These are phyloP conservation scores for Tricladium varicosporioides DNA, from an alignment of 2,329 filamentous ascomycete species.

Conservation along the genomic window DNA sequence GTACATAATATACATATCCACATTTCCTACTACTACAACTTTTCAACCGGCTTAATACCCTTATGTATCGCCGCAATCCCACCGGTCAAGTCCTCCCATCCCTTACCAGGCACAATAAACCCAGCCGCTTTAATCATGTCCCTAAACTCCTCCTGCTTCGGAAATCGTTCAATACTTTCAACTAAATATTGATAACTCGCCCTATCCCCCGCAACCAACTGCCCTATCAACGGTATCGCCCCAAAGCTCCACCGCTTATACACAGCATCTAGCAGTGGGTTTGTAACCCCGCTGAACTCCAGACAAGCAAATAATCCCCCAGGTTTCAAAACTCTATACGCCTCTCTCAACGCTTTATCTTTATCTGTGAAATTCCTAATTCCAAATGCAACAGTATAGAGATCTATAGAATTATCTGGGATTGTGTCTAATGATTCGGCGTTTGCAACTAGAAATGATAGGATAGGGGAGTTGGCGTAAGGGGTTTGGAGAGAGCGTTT, in stretches of 20 bases:
- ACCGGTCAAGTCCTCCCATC: conserved; percentile 87
- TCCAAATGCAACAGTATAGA: conserved; percentile 97
- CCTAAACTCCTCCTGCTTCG: conserved; percentile 79
- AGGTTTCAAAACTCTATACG: conserved; percentile 84
- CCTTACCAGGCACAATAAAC: conserved; percentile 77
- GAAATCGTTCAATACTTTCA: conserved; percentile 94
- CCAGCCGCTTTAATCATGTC: conserved; percentile 81
- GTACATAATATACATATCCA: neutral
- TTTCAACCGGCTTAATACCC: conserved; percentile 73
- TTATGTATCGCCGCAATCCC: conserved; percentile 96
- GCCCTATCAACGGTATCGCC: conserved; percentile 91
- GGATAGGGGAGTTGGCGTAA: conserved; percentile 52
- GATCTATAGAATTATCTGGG: conserved; percentile 71
- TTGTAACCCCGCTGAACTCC: conserved; percentile 81
- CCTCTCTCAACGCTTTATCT: conserved; percentile 76
- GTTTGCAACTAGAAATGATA: conserved; percentile 84
- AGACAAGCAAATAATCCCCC: conserved; percentile 95
- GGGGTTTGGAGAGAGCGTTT: conserved; percentile 66
- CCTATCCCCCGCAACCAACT: conserved; percentile 88
- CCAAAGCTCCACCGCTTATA: conserved; percentile 97
- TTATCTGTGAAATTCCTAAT: conserved; percentile 98
- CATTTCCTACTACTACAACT: conserved; percentile 8
- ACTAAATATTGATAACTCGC: conserved; percentile 98
- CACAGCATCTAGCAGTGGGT: conserved; percentile 73
- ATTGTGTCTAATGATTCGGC: conserved; percentile 73